phyloP scores from a whole-genome alignment of 257 asterid species.

The Mitragyna speciosa region DNA sequence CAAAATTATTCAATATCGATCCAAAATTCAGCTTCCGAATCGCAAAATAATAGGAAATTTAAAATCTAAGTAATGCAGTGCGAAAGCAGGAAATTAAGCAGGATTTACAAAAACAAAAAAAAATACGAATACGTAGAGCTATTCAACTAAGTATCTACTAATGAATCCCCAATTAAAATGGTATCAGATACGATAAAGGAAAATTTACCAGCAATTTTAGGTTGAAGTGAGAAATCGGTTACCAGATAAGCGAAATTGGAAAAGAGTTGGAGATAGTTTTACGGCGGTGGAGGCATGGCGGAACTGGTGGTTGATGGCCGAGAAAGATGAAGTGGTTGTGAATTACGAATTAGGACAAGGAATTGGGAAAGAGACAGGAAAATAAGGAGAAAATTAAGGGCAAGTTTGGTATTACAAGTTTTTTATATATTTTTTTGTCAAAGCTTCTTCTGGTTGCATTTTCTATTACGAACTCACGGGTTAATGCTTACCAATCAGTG shows the following conservation, averaged over 20 bases:
- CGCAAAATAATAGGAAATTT: not conserved
- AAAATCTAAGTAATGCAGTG: not conserved
- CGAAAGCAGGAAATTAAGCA: not conserved
- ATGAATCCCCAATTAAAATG: not conserved
- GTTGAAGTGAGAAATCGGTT: not conserved
- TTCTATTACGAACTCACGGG: not conserved
- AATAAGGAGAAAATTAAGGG: slow-evolving; percentile 12
- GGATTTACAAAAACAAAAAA: not conserved
- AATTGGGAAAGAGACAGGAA: slow-evolving; percentile 2
- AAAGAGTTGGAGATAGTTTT: not conserved
- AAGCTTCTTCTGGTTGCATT: no score
- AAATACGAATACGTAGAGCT: not conserved
- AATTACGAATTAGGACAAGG: slow-evolving; percentile 29
- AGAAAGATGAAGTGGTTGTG: not conserved
- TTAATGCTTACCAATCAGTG: no score
- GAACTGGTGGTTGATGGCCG: slow-evolving; percentile 2
- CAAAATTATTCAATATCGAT: not conserved
- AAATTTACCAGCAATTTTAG: slow-evolving; percentile 5
- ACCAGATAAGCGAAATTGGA: not conserved
- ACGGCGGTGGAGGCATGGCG: not conserved
- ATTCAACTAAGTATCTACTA: not conserved
- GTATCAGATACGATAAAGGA: not conserved
- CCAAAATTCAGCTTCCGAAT: not conserved
- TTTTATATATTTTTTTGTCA: no score
- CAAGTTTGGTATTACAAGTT: slow-evolving; percentile 14